Base-by-base conservation (phyloP, 768 basidiomycete species). In the Collybia nuda region DNA sequence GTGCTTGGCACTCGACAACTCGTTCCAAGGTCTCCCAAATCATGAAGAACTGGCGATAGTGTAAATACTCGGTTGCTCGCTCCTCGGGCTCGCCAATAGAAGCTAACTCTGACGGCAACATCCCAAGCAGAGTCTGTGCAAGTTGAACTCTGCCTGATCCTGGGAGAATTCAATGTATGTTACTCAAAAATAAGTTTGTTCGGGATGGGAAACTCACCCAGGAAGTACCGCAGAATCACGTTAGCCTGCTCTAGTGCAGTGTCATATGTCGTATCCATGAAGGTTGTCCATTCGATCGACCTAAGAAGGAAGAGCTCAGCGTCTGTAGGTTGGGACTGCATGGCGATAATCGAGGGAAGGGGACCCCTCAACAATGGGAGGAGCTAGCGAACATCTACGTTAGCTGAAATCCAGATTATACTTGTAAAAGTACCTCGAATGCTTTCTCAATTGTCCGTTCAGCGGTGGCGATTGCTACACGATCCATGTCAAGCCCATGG, bases 211-310 rank as follows among this genome's bases (percentile, higher is more conserved):
- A 39, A 44, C 43, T 54, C 83, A 94, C 95, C 85, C 19, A 98
- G 79, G 75, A 97, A 91, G 63, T 93, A 93, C 14, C 95, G 84
- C 50, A 93, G 63, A 51, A 97, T 88, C 36, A 89, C 86, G 51
- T 95, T 95, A 1, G 91, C 85, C 60, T 94, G 91, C 60, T 89
- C 83, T 7, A 98, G 70, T 0, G 94, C 95, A 5, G 85, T 85
- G 9, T 76, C 70, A 54, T 86, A 84, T 1, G 95, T 98, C 5
- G 77, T 70, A 26, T 83, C 80, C 56, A 78, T 74, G 63, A 90
- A 89, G 0, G 83, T 88, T 45, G 95, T 89, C 96, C 96, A 99
- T 61, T 98, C 95, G 43, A 98, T 86, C 0, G 91, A 90, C 17
- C 94, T 82, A 24, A 96, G 76, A 6, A 98, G 73, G 42, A 89